A percentile compares a stretch with the other conserved stretches of the same genome.
These are phyloP conservation scores for Podila minutissima DNA, from an alignment of 192 early-diverging fungal genomes.

Conservation along the genomic window DNA sequence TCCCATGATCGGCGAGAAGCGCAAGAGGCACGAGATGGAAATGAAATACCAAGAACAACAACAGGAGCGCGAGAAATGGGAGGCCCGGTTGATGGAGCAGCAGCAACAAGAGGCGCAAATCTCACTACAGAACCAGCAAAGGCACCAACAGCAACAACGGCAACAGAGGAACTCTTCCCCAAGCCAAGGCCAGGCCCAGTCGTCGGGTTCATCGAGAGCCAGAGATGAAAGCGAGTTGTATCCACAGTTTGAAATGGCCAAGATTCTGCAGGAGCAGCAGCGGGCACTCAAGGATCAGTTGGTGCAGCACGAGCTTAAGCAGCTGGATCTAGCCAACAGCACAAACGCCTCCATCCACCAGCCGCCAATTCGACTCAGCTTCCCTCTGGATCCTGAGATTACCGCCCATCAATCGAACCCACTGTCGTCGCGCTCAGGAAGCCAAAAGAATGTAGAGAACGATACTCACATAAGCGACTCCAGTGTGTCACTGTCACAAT, in stretches of 20 bases:
- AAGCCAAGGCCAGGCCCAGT: neutral
- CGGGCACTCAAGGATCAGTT: constrained; percentile 21
- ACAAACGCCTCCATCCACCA: constrained; percentile 19
- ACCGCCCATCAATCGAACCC: constrained; percentile 2
- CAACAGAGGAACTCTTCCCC: neutral
- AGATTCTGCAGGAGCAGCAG: constrained; percentile 30
- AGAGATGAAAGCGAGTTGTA: constrained; percentile 12
- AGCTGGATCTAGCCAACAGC: constrained; percentile 30
- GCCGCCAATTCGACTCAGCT: constrained; percentile 30
- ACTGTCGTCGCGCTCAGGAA: neutral
- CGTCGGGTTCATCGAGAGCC: neutral
- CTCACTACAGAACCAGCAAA: neutral
- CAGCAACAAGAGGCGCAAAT: neutral
- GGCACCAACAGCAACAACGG: neutral
- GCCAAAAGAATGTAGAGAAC: too few species aligned
- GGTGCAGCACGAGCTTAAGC: constrained; percentile 13
- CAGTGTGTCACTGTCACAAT: too few species aligned
- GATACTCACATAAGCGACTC: too few species aligned
- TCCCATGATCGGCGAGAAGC: constrained; percentile 50
- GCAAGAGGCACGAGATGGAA: constrained; percentile 40
- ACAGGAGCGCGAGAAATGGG: neutral
- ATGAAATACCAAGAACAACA: constrained; percentile 24
- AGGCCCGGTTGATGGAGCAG: neutral
- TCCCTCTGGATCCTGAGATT: constrained; percentile 17
- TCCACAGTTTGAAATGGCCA: constrained; percentile 23